Conservation (phyloP, 2,329 filamentous ascomycete species). For the Aspergillus ruber region DNA sequence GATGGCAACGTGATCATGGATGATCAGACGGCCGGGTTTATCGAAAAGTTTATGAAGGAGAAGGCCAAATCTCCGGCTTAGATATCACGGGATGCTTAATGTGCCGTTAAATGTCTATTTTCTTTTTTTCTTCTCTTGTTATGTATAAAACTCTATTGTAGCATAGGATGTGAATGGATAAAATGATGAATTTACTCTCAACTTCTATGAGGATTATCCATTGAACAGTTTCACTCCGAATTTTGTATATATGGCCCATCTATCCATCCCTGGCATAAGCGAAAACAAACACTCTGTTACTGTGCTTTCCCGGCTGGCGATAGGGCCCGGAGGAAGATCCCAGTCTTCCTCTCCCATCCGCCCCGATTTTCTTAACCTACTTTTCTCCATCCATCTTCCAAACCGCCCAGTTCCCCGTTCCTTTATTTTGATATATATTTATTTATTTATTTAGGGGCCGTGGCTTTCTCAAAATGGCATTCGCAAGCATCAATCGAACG, state of each 20-base stretch:
- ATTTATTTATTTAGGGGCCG: conserved; percentile 11
- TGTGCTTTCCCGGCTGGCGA: neutral
- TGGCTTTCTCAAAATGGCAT: conserved; percentile 27
- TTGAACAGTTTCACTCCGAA: no score
- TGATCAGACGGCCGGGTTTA: conserved; percentile 28
- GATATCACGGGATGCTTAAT: conserved; percentile 1
- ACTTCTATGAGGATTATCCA: no score
- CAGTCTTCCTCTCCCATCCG: conserved; percentile 10
- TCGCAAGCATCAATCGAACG: conserved; percentile 29
- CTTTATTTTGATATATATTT: conserved; percentile 1
- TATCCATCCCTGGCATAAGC: neutral
- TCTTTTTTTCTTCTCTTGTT: conserved; percentile 4
- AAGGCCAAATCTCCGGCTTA: conserved; percentile 7
- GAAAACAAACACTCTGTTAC: neutral
- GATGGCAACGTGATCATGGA: conserved; percentile 32
- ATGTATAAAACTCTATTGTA: conserved; percentile 22
- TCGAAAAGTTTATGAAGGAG: conserved; percentile 29
- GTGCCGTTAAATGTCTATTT: conserved; percentile 2
- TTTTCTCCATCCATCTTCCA: conserved; percentile 3
- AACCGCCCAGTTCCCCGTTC: neutral
- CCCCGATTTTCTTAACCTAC: conserved; percentile 7
- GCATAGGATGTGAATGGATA: conserved; percentile 20
- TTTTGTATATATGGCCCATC: neutral
- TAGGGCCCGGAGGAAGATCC: conserved; percentile 15
- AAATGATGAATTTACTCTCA: conserved; percentile 5